A percentile compares a stretch with the other conserved stretches of the same genome.
Conservation (phyloP, 306 rosid genomes). For the Cajanus cajan region DNA sequence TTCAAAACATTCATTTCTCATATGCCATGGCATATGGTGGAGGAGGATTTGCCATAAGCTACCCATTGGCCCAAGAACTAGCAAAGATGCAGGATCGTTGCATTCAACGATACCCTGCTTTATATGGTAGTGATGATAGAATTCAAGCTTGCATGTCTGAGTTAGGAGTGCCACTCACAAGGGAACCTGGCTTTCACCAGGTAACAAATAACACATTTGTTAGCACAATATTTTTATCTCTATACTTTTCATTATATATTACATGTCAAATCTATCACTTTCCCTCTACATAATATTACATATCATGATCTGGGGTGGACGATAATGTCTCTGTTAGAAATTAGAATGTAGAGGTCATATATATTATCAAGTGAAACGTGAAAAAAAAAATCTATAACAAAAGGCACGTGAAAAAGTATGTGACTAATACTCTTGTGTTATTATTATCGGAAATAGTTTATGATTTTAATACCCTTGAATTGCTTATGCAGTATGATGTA, state of each 20-base stretch:
- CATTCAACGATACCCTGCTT: conserved; percentile 72
- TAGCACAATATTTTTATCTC: not conserved
- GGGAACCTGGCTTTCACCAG: conserved; percentile 90
- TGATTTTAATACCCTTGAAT: not conserved
- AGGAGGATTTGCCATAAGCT: conserved; percentile 93
- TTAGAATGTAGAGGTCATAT: not conserved
- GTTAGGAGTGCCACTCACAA: conserved; percentile 90
- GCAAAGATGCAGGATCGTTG: conserved; percentile 88
- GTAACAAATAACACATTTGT: conserved; percentile 32
- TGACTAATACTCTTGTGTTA: not conserved
- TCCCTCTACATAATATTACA: too few relatives aligned
- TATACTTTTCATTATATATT: too few relatives aligned
- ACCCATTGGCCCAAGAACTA: conserved; percentile 73
- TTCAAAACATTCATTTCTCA: conserved; percentile 81
- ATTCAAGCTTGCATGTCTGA: conserved; percentile 98
- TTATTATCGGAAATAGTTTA: not conserved
- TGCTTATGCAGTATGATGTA: conserved; percentile 78
- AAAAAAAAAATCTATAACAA: not conserved
- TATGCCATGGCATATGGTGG: conserved; percentile 93
- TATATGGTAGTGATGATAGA: conserved; percentile 92
- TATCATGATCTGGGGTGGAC: too few relatives aligned
- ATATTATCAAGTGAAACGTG: not conserved
- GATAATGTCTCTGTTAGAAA: not conserved
- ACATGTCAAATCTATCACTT: too few relatives aligned
- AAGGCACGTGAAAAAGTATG: not conserved